Evolutionary conservation across 805 yeast genomes (phyloP).

Genomic region (Scheffersomyces stipitis): DNA sequence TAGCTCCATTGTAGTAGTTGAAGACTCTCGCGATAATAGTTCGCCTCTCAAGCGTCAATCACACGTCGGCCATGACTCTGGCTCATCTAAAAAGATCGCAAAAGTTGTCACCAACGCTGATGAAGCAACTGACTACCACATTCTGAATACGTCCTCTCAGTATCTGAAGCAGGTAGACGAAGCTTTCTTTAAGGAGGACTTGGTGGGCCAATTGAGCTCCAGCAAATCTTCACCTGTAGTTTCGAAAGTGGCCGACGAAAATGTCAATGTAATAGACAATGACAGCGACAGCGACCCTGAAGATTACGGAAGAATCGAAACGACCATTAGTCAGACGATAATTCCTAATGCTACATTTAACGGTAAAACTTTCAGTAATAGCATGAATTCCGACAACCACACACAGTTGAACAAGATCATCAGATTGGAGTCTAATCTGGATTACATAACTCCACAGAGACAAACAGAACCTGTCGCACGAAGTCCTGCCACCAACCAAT

Average conservation of each 20-base stretch:
- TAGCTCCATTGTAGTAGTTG: background rate
- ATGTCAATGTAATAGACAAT: constrained; percentile 18
- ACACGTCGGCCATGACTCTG: constrained; percentile 2
- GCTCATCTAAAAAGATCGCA: constrained; percentile 16
- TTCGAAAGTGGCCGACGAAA: background rate
- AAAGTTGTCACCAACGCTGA: constrained; percentile 21
- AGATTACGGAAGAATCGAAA: constrained; percentile 20
- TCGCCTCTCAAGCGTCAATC: constrained; percentile 18
- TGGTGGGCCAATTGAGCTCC: constrained; percentile 17
- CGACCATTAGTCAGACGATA: constrained; percentile 19
- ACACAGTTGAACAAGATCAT: constrained; percentile 20
- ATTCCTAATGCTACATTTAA: constrained; percentile 9
- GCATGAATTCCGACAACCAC: constrained; percentile 4
- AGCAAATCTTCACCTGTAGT: constrained; percentile 9
- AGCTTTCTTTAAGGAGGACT: constrained; percentile 22
- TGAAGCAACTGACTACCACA: constrained; percentile 2
- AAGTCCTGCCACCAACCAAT: constrained; percentile 27
- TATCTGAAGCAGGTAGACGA: constrained; percentile 19
- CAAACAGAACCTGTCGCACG: constrained; percentile 30
- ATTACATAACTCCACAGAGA: constrained; percentile 29
- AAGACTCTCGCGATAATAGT: constrained; percentile 8
- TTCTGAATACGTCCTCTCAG: constrained; percentile 1
- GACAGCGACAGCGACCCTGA: constrained; percentile 28
- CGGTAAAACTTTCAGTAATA: background rate
- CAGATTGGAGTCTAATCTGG: constrained; percentile 8